These are phyloP conservation scores for Styphnolobium japonicum DNA, from an alignment of 306 rosid genomes.

Conservation along the genomic window DNA sequence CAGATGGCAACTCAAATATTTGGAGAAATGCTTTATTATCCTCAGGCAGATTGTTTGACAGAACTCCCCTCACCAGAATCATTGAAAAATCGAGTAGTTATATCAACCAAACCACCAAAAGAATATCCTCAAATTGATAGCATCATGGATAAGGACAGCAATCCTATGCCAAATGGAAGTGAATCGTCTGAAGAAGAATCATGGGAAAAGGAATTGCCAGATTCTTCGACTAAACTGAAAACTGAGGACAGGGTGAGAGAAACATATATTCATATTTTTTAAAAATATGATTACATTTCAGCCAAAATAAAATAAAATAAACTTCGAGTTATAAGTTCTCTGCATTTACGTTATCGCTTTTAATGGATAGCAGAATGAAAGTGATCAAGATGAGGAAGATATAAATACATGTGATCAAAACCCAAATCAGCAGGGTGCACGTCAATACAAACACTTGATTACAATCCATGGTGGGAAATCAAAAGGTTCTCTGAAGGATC, in stretches of 20 bases:
- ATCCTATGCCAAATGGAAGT: slow-evolving; percentile 28
- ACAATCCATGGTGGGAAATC: slow-evolving; percentile 80
- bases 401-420: slow-evolving; percentile 30
- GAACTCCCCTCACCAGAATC: slow-evolving; percentile 88
- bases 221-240: slow-evolving; percentile 27
- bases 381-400: slow-evolving; percentile 53
- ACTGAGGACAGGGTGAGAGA: slow-evolving; percentile 43
- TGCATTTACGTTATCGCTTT: neutral
- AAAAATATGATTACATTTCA: neutral
- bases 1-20: slow-evolving; percentile 62
- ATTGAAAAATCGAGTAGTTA: slow-evolving; percentile 52
- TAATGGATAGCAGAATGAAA: slow-evolving; percentile 47
- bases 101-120: slow-evolving; percentile 92
- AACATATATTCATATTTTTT: neutral
- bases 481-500: slow-evolving; percentile 58
- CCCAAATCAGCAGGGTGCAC: slow-evolving; percentile 33
- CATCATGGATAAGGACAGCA: slow-evolving; percentile 22
- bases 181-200: slow-evolving; percentile 60
- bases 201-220: slow-evolving; percentile 13
- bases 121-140: slow-evolving; percentile 35
- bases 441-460: slow-evolving; percentile 63
- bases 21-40: slow-evolving; percentile 69
- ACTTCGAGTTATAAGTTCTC: neutral
- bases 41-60: slow-evolving; percentile 39
- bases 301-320: neutral